A percentile compares a stretch with the other conserved stretches of the same genome.
Conservation (phyloP, 169 alveolate species). For the Eimeria necatrix region DNA sequence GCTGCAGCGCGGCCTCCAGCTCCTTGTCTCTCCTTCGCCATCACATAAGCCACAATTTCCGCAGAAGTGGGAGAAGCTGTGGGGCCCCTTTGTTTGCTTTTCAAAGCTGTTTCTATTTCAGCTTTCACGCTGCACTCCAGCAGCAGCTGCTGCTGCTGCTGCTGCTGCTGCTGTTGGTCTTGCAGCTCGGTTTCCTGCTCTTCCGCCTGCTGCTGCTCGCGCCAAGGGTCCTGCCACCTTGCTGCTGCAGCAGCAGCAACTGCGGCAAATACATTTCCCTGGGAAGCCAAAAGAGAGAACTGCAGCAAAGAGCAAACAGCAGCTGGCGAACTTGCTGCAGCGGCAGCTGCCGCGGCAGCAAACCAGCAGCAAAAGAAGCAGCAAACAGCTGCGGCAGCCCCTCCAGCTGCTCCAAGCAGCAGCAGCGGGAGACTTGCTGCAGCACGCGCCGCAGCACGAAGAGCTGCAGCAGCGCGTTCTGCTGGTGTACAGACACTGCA, state of each 20-base stretch:
- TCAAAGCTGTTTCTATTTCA: not conserved
- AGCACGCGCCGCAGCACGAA: not conserved
- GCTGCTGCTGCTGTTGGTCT: conserved; percentile 1
- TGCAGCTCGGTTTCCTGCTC: not conserved
- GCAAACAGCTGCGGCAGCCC: not conserved
- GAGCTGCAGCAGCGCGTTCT: conserved; percentile 16
- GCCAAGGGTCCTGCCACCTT: too few relatives aligned
- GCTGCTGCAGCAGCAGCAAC: not conserved
- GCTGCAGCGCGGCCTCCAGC: not conserved
- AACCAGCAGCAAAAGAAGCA: not conserved
- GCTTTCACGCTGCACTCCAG: too few relatives aligned
- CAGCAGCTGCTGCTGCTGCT: not conserved
- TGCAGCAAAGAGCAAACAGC: not conserved
- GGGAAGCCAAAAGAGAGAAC: not conserved
- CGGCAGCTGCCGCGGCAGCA: not conserved
- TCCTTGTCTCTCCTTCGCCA: not conserved
- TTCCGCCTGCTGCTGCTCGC: not conserved
- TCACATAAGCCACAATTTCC: conserved; percentile 39
- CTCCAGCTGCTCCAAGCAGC: not conserved
- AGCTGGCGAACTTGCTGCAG: not conserved
- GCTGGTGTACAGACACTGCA: not conserved
- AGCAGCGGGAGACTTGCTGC: not conserved
- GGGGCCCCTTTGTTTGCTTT: not conserved
- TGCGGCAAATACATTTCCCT: conserved; percentile 7
- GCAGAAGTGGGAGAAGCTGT: not conserved